Base-by-base conservation (phyloP, 331 rosid species). In the Dryas integrifolia region DNA sequence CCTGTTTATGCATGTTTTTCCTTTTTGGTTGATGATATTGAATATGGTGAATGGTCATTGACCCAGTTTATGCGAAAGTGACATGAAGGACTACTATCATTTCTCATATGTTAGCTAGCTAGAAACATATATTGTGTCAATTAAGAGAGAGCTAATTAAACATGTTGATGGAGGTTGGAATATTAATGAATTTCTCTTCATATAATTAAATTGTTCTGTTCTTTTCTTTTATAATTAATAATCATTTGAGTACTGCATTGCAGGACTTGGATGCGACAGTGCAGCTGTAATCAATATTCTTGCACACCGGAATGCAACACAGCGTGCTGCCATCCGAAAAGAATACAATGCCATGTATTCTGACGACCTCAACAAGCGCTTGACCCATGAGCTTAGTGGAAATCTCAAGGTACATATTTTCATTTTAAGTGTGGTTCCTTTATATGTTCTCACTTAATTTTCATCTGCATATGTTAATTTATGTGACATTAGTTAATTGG, bases 211-310 rank as follows among this genome's bases (percentile, higher is more conserved):
- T 30, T 30, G 35, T 30, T 30, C 35, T 1, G 35, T 30, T 21
- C 24, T 21, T 30, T 30, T 30, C 35, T 30, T 30, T 30, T 30
- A 30, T 30, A 30, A 30, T 30, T 1, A 30, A 30, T 30, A 30
- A 30, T 30, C 35, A 30, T 30, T 30, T 30, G 35, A 30, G 35
- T 44, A 9, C 9, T 44, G 48, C 48, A 44, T 44, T 30, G 35
- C 67, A 92, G 97, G 96, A 21, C 73, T 89, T 44, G 92, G 90
- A 2, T 89, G 96, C 60, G 81, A 89, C 48, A 75, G 86, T 4
- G 76, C 83, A 13, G 81, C 74, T 30, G 82, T 92, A 12, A 77
- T 92, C 68, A 82, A 80, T 15, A 83, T 92, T 76, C 89, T 89
- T 21, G 86, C 87, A 24, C 96, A 92, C 11, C 80, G 97, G 26